A percentile compares a stretch with the other conserved stretches of the same genome.
These are phyloP conservation scores for Colletotrichum sp. DNA, from an alignment of 2,329 filamentous ascomycete species.

Conservation along the genomic window DNA sequence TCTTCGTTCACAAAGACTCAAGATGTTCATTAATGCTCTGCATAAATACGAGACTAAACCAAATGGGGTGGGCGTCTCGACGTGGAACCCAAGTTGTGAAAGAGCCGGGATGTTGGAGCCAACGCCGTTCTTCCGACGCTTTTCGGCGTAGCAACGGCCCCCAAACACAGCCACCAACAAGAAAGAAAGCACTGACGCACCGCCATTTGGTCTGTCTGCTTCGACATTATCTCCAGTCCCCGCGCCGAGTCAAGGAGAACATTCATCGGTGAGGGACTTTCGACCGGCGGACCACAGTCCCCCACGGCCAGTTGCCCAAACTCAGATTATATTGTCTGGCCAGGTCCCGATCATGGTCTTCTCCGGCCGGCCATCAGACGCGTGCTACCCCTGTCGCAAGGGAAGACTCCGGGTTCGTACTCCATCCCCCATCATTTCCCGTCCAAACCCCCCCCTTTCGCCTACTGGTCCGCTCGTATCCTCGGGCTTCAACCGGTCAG, in stretches of 20 bases:
- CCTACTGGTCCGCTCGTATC: conserved; percentile 7
- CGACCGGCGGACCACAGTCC: background rate
- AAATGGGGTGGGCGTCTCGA: conserved; percentile 6
- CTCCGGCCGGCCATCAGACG: conserved; percentile 31
- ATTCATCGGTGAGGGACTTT: background rate
- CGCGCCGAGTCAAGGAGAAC: background rate
- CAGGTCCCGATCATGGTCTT: conserved; percentile 29
- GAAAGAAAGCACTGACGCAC: background rate
- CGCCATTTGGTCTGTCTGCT: background rate
- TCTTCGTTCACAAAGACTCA: background rate
- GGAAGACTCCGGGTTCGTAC: conserved; percentile 27
- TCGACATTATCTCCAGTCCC: conserved; percentile 1
- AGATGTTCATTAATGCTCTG: background rate
- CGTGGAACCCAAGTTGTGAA: background rate
- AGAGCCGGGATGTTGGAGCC: background rate
- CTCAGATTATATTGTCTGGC: background rate
- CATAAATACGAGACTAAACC: background rate
- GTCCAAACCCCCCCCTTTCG: background rate
- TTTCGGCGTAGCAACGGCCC: background rate
- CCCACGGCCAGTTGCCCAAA: background rate
- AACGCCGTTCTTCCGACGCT: background rate
- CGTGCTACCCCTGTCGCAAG: conserved; percentile 30
- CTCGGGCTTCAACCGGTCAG: background rate
- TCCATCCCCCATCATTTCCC: background rate
- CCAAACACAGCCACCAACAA: conserved; percentile 1